Percentiles rank a stretch among this genome's conserved stretches.
Evolutionary conservation across 2,329 filamentous ascomycete genomes (phyloP).

Genomic region (Emergomyces pasteurianus): DNA sequence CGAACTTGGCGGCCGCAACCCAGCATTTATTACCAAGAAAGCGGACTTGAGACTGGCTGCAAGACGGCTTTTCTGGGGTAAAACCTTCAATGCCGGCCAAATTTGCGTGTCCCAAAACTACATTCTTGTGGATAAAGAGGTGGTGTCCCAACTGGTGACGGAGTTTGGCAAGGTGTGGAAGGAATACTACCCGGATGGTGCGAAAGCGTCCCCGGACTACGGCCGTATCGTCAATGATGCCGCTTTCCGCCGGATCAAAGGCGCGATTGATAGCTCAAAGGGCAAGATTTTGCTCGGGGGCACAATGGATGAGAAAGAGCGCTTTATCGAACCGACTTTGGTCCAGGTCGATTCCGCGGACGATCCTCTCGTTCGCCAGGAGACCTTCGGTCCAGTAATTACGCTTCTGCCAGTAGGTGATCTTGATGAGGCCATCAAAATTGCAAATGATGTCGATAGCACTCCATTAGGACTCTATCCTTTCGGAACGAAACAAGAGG

Average conservation of each 20-base stretch:
- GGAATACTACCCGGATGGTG: slow-evolving; percentile 74
- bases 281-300: slow-evolving; percentile 85
- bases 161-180: slow-evolving; percentile 59
- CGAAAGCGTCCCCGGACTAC: slow-evolving; percentile 65
- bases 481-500: slow-evolving; percentile 73
- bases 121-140: slow-evolving; percentile 64
- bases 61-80: slow-evolving; percentile 76
- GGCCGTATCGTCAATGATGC: slow-evolving; percentile 66
- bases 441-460: slow-evolving; percentile 67
- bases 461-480: slow-evolving; percentile 77
- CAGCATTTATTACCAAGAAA: slow-evolving; percentile 78
- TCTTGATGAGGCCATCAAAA: slow-evolving; percentile 73
- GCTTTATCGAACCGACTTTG: slow-evolving; percentile 87
- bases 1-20: slow-evolving; percentile 85
- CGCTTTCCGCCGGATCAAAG: slow-evolving; percentile 73
- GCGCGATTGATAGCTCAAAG: slow-evolving; percentile 72
- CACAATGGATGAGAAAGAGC: slow-evolving; percentile 62
- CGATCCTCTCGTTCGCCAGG: slow-evolving; percentile 67
- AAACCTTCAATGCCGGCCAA: slow-evolving; percentile 76
- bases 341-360: slow-evolving; percentile 65
- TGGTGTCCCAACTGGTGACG: slow-evolving; percentile 59
- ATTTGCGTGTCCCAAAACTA: slow-evolving; percentile 92
- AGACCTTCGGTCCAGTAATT: slow-evolving; percentile 90
- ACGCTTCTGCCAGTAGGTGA: slow-evolving; percentile 65
- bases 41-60: slow-evolving; percentile 72